phyloP scores from a whole-genome alignment of 306 rosid genomes.

The Castanea mollissima region DNA sequence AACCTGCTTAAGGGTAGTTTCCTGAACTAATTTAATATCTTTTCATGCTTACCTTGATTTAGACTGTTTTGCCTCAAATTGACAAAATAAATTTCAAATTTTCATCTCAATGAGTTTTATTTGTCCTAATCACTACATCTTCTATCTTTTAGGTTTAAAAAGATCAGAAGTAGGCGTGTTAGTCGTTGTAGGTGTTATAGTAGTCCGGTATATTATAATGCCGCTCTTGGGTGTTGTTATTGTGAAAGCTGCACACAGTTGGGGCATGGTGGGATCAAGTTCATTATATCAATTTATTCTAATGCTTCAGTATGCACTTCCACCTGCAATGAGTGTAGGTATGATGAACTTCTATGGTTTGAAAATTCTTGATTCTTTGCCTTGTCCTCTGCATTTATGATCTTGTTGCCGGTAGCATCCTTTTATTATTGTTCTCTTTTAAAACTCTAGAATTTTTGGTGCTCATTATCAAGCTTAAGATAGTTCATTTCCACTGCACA shows the following conservation, averaged over 20 bases:
- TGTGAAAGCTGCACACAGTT: background rate
- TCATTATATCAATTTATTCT: constrained; percentile 6
- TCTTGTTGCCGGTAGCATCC: background rate
- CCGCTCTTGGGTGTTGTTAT: constrained; percentile 5
- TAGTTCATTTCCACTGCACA: background rate
- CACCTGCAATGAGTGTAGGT: constrained; percentile 12
- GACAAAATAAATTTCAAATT: background rate
- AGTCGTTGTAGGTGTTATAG: background rate
- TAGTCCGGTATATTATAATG: background rate
- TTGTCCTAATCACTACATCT: background rate
- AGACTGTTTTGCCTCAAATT: background rate
- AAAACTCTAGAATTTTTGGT: background rate
- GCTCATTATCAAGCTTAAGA: background rate
- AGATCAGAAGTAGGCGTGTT: background rate
- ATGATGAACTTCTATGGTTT: background rate
- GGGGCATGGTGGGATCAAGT: constrained; percentile 8
- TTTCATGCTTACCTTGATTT: background rate
- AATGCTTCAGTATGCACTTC: background rate
- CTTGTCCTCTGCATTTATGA: background rate
- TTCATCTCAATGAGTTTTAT: background rate
- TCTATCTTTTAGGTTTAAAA: background rate
- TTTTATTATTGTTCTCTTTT: background rate
- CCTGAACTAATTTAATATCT: background rate
- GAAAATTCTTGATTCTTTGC: background rate
- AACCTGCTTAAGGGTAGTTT: constrained; percentile 40